Percentiles rank a stretch among this genome's conserved stretches.
These are phyloP conservation scores for Sorghum bicolor DNA, from an alignment of 176 grass and related monocot genomes.

Conservation along the genomic window DNA sequence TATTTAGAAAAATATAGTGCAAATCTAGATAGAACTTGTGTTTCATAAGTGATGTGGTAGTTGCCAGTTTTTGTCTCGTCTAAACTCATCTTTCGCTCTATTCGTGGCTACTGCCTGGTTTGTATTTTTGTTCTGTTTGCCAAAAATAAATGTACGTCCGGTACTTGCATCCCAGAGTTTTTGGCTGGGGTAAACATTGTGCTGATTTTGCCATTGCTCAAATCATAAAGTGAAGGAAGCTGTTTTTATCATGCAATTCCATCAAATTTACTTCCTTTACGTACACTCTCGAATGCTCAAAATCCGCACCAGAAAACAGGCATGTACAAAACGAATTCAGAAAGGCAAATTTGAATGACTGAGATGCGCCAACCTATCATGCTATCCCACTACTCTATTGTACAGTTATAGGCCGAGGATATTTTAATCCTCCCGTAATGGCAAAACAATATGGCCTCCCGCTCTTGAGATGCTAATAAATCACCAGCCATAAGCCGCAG, in stretches of 20 bases:
- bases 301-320: not conserved
- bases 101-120: not conserved
- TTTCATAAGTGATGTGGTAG: no score
- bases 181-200: not conserved
- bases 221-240: not conserved
- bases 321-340: not conserved
- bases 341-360: not conserved
- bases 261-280: not conserved
- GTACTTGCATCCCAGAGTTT: not conserved
- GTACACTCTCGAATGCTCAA: not conserved
- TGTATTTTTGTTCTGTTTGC: not conserved
- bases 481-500: conserved; percentile 66
- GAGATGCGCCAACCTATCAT: not conserved
- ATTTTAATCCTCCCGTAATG: not conserved
- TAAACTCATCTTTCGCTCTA: not conserved
- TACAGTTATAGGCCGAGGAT: conserved; percentile 8
- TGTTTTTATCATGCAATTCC: not conserved
- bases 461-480: conserved; percentile 26
- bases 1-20: no score
- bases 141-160: not conserved
- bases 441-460: conserved; percentile 2
- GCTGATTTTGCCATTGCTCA: not conserved
- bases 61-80: not conserved
- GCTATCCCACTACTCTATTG: conserved; percentile 8
- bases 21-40: no score